These are phyloP conservation scores for Chenopodium suecicum DNA, from an alignment of 148 eudicot genomes.

Conservation along the genomic window DNA sequence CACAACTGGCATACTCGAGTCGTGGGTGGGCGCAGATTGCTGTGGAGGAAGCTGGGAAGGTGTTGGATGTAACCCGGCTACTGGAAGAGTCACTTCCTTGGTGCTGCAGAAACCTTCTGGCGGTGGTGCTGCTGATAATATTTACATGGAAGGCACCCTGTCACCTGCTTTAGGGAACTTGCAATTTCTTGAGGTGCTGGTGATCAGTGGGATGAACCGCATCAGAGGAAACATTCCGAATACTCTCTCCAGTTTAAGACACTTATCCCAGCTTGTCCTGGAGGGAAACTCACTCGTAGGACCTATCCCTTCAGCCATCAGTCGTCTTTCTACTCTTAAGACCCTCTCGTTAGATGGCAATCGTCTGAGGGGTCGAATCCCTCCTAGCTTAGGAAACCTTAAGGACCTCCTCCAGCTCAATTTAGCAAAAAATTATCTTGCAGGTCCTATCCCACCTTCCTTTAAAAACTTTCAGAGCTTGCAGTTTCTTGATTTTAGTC, in stretches of 20 bases:
- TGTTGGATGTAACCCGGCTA: constrained; percentile 46
- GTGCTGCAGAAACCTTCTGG: constrained; percentile 50
- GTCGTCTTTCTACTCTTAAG: constrained; percentile 43
- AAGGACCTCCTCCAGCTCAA: constrained; percentile 48
- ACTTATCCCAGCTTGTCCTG: constrained; percentile 62
- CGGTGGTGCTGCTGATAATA: constrained; percentile 13
- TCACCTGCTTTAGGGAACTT: constrained; percentile 65
- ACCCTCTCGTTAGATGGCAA: constrained; percentile 61
- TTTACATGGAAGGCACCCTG: constrained; percentile 73
- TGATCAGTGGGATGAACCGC: constrained; percentile 74
- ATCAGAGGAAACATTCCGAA: constrained; percentile 61
- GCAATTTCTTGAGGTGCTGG: constrained; percentile 54
- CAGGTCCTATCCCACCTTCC: constrained; percentile 51
- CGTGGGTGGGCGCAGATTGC: constrained; percentile 74
- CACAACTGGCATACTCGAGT: constrained; percentile 57
- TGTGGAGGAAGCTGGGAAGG: constrained; percentile 92
- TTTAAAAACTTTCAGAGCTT: constrained; percentile 38
- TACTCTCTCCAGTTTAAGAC: constrained; percentile 42
- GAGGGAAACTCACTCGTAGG: constrained; percentile 73
- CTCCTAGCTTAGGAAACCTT: constrained; percentile 52
- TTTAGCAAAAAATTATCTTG: constrained; percentile 51
- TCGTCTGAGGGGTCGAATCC: constrained; percentile 54
- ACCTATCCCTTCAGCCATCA: constrained; percentile 53
- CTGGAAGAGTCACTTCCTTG: constrained; percentile 60
- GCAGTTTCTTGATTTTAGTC: constrained; percentile 64